A percentile compares a stretch with the other conserved stretches of the same genome.
Evolutionary conservation across 192 early-diverging fungal species (phyloP).

Genomic region (Dissophora ornata): DNA sequence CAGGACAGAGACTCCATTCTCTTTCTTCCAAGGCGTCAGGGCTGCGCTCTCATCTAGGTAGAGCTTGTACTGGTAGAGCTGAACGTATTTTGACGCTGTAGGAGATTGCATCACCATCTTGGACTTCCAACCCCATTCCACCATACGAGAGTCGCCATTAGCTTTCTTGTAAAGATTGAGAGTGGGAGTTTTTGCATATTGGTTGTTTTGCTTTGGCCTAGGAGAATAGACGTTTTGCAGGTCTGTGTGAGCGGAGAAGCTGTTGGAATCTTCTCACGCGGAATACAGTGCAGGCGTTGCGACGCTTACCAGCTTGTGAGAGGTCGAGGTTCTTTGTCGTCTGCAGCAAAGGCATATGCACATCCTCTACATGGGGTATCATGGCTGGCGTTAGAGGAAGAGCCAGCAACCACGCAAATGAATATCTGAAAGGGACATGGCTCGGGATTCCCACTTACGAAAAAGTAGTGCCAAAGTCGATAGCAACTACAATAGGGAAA

Average conservation of each 20-base stretch:
- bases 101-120: slow-evolving; percentile 27
- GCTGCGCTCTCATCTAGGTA: slow-evolving; percentile 50
- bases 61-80: slow-evolving; percentile 49
- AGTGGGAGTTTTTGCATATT: slow-evolving; percentile 56
- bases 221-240: background rate
- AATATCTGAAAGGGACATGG: background rate
- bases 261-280: background rate
- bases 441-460: slow-evolving; percentile 21
- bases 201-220: slow-evolving; percentile 49
- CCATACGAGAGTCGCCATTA: slow-evolving; percentile 23
- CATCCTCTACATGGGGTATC: too few relatives aligned
- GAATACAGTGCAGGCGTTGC: background rate
- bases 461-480: slow-evolving; percentile 32
- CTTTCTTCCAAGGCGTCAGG: slow-evolving; percentile 14
- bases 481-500: slow-evolving; percentile 27
- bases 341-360: slow-evolving; percentile 31
- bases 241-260: background rate
- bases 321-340: slow-evolving; percentile 17
- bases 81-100: slow-evolving; percentile 19
- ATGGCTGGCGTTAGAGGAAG: too few relatives aligned
- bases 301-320: slow-evolving; percentile 13
- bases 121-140: slow-evolving; percentile 56
- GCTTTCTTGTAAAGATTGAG: slow-evolving; percentile 50
- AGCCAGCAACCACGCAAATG: background rate
- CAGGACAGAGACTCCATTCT: slow-evolving; percentile 22